A percentile compares a stretch with the other conserved stretches of the same genome.
Evolutionary conservation across 306 rosid genomes (phyloP).

Genomic region (Sesbania bispinosa): DNA sequence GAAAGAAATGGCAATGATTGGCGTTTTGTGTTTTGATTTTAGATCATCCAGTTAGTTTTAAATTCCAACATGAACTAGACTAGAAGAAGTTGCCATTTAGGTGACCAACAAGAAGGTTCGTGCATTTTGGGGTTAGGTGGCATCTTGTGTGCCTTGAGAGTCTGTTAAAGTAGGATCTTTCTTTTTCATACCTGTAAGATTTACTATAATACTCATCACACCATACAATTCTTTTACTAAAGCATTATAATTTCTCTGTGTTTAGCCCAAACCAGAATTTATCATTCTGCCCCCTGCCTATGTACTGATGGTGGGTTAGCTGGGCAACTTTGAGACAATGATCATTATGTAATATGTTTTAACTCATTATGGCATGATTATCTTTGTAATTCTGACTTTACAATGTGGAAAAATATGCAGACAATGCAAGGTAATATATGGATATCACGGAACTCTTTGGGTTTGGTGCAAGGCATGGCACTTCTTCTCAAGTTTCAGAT

Average conservation of each 20-base stretch:
- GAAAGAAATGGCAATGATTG: neutral
- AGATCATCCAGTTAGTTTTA: constrained; percentile 1
- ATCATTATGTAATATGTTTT: neutral
- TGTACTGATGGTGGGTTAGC: neutral
- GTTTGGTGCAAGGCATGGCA: constrained; percentile 61
- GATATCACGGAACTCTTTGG: constrained; percentile 48
- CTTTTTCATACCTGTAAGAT: neutral
- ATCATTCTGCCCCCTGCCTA: neutral
- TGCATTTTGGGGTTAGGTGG: constrained; percentile 19
- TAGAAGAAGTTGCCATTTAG: neutral
- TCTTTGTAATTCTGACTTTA: constrained; percentile 23
- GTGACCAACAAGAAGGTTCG: neutral
- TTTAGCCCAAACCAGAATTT: neutral
- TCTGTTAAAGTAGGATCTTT: constrained; percentile 14
- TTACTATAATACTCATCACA: neutral
- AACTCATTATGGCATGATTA: neutral
- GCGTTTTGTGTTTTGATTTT: neutral
- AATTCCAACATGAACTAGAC: neutral
- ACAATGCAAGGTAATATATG: constrained; percentile 86
- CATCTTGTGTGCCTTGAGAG: neutral
- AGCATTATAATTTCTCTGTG: neutral
- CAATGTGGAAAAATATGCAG: constrained; percentile 43
- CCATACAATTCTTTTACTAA: neutral
- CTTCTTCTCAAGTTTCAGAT: constrained; percentile 65
- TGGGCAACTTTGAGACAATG: neutral